Conservation (phyloP, 495 filamentous ascomycete genomes). For the Clohesyomyces aquaticus region DNA sequence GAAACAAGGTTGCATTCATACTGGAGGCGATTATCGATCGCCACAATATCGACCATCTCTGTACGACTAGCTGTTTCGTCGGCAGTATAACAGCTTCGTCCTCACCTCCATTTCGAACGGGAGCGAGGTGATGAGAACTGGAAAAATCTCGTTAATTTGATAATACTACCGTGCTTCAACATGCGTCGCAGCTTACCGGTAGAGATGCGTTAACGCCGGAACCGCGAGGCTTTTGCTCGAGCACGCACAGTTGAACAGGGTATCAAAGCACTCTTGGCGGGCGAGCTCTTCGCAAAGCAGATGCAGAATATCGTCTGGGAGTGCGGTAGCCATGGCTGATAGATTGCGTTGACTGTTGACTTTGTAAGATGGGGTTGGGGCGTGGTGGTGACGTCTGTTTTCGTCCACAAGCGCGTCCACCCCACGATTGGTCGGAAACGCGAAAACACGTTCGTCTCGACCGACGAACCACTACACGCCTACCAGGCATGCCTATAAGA, state of each 20-base stretch:
- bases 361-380: neutral
- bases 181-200: conserved; percentile 53
- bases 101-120: conserved; percentile 38
- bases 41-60: conserved; percentile 68
- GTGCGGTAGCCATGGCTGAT: conserved; percentile 39
- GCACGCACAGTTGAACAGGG: conserved; percentile 60
- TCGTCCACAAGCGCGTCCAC: conserved; percentile 15
- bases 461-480: neutral
- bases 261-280: conserved; percentile 55
- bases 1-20: conserved; percentile 63
- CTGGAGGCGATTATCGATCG: conserved; percentile 70
- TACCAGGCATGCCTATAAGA: neutral
- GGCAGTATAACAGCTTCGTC: conserved; percentile 39
- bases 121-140: conserved; percentile 34
- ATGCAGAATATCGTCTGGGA: conserved; percentile 65
- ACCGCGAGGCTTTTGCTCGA: conserved; percentile 56
- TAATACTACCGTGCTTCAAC: conserved; percentile 7
- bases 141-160: neutral
- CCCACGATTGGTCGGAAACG: conserved; percentile 4
- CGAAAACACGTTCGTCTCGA: conserved; percentile 2
- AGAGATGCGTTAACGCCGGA: conserved; percentile 64
- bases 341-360: neutral
- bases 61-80: conserved; percentile 47
- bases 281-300: conserved; percentile 63
- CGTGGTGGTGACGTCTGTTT: neutral